phyloP scores from a whole-genome alignment of 305 asterid genomes.

The Solanum hybrid region DNA sequence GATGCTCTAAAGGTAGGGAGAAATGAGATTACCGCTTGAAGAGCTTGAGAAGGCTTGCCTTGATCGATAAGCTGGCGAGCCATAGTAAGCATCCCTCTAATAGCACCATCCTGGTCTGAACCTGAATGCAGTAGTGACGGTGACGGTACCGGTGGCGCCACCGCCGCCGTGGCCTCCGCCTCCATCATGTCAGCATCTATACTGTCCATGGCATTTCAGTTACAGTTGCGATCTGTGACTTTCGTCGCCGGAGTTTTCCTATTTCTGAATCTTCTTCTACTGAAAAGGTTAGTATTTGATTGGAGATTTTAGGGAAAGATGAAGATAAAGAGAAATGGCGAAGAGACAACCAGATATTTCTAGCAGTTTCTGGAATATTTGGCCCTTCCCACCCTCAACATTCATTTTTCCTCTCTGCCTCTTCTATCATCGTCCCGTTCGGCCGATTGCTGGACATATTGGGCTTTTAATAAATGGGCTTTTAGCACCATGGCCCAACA shows the following conservation, averaged over 20 bases:
- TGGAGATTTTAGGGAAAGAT: not conserved
- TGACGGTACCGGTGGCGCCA: constrained; percentile 12
- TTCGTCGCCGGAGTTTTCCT: not conserved
- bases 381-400: not conserved
- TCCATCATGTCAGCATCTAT: constrained; percentile 67
- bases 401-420: not conserved
- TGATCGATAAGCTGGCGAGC: constrained; percentile 70
- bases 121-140: constrained; percentile 19
- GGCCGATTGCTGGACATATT: not conserved
- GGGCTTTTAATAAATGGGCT: not conserved
- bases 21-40: constrained; percentile 55
- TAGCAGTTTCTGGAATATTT: constrained; percentile 24
- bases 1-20: not conserved
- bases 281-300: not conserved
- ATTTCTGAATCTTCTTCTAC: not conserved
- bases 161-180: constrained; percentile 27
- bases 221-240: not conserved
- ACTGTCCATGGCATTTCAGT: constrained; percentile 45
- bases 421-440: constrained; percentile 5
- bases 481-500: not conserved
- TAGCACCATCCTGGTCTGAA: constrained; percentile 32
- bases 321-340: not conserved
- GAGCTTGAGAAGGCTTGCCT: constrained; percentile 76
- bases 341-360: constrained; percentile 23
- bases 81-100: constrained; percentile 36